Evolutionary conservation across 1,284 basidiomycete species (phyloP), one percentile per base, ranked within the genome.

Genomic region (Ustilago trichophora): DNA sequence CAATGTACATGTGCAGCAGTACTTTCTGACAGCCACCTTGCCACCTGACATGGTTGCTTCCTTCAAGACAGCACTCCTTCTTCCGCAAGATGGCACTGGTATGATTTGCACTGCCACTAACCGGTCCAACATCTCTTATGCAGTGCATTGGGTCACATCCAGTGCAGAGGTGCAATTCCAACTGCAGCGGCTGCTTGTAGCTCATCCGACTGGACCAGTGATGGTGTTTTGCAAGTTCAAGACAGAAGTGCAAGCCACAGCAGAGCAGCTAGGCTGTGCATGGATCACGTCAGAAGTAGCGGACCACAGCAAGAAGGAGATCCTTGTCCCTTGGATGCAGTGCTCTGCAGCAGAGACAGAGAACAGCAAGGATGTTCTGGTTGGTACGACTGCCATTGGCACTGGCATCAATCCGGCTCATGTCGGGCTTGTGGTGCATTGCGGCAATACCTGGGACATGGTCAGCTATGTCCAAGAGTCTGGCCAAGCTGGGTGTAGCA

Each of bases 401-500:
- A 40, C 37, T 12, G 37, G 37, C 22, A 41, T 27, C 40, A 25
- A 41, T 27, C 40, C 40, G 6, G 24, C 13, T 11, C 40, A 41
- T 29, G 25, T 41, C 25, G n/a, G n/a, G 15, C 25, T 41, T 12
- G 40, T 41, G 24, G 40, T 27, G 4, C 40, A 41, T 15, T 26
- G 15, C 22, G 25, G 40, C 16, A n/a, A 26, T 6, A 12, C 40
- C 10, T 41, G 15, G 13, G 40, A 41, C 16, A 16, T 41, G 40
- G 40, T 41, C 40, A 41, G 40, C 25, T 41, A 41, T 15, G 25
- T 41, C n/a, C n/a, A n/a, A n/a, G n/a, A n/a, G n/a, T n/a, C n/a
- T n/a, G n/a, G n/a, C n/a, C n/a, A n/a, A n/a, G 33, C n/a, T 35
- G 33, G 33, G 5, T 18, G 33, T 9, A 19, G 33, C 12, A 11